Evolutionary conservation across 345 rosid genomes (phyloP).

Genomic region (Citrus reticulata): DNA sequence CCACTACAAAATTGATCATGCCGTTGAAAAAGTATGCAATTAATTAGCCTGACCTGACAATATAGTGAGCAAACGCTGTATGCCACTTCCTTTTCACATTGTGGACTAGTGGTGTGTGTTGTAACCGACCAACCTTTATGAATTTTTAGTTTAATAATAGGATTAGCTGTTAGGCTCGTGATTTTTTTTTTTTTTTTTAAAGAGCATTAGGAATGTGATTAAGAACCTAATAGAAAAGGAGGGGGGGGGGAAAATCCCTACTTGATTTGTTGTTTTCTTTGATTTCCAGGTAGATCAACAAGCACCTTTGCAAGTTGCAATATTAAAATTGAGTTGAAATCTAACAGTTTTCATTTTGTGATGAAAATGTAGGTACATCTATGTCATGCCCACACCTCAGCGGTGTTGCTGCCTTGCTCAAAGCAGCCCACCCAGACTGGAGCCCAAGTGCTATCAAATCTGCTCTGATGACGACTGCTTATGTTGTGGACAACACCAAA

Average conservation of each 20-base stretch:
- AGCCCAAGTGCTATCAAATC: conserved; percentile 88
- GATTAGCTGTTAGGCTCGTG: not conserved
- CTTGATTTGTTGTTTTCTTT: no score
- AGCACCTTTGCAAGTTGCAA: not conserved
- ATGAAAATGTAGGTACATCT: conserved; percentile 57
- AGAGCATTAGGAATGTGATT: not conserved
- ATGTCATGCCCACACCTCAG: conserved; percentile 98
- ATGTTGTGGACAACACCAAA: conserved; percentile 59
- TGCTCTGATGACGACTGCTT: conserved; percentile 84
- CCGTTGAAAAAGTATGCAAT: no score
- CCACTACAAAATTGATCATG: not conserved
- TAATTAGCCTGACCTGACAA: no score
- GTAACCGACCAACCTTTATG: not conserved
- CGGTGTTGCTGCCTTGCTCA: conserved; percentile 77
- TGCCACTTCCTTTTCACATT: not conserved
- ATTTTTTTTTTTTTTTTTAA: no score
- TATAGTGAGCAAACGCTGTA: not conserved
- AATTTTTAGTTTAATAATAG: not conserved
- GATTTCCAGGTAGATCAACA: not conserved
- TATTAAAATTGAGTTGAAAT: not conserved
- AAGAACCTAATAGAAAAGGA: not conserved
- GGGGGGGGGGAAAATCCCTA: no score
- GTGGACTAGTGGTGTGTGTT: not conserved
- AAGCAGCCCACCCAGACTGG: conserved; percentile 87
- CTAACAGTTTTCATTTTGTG: not conserved